Conservation (phyloP, 2,329 filamentous ascomycete species). For the Fonsecaea multimorphosa region DNA sequence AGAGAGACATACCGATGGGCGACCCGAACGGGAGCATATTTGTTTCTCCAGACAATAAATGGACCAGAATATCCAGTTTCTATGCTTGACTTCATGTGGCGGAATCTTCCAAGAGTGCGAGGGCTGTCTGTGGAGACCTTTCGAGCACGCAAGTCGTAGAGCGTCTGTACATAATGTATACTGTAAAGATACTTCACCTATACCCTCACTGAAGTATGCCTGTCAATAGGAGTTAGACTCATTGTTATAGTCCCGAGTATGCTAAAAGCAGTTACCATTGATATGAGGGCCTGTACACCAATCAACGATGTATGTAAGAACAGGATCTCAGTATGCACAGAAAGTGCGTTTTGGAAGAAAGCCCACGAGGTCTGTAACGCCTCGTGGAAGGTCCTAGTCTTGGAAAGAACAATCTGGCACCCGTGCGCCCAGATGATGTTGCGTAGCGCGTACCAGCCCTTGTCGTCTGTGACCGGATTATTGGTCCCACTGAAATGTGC, state of each 20-base stretch:
- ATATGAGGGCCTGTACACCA: conserved; percentile 20
- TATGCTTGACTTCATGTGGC: conserved; percentile 14
- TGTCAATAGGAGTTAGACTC: conserved; percentile 1
- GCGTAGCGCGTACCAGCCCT: conserved; percentile 23
- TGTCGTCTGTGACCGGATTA: conserved; percentile 12
- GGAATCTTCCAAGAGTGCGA: conserved; percentile 16
- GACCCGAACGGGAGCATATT: conserved; percentile 21
- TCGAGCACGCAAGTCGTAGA: conserved; percentile 22
- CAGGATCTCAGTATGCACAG: conserved; percentile 19
- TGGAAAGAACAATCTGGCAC: conserved; percentile 23
- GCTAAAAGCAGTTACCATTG: conserved; percentile 18
- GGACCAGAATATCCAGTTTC: conserved; percentile 26
- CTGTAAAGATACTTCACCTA: conserved; percentile 19
- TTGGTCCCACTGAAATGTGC: conserved; percentile 12
- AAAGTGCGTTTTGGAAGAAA: conserved; percentile 27
- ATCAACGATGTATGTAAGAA: conserved; percentile 20
- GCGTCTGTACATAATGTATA: conserved; percentile 24
- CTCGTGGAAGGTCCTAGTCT: conserved; percentile 7
- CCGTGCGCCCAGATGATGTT: conserved; percentile 24
- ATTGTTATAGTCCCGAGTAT: not conserved
- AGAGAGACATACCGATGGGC: conserved; percentile 21
- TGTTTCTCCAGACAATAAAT: conserved; percentile 30
- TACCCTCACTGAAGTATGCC: conserved; percentile 24
- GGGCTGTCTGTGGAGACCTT: conserved; percentile 25
- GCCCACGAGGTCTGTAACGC: conserved; percentile 9